phyloP scores from a whole-genome alignment of 2,329 filamentous ascomycete genomes.

The Scedosporium minutisporum region DNA sequence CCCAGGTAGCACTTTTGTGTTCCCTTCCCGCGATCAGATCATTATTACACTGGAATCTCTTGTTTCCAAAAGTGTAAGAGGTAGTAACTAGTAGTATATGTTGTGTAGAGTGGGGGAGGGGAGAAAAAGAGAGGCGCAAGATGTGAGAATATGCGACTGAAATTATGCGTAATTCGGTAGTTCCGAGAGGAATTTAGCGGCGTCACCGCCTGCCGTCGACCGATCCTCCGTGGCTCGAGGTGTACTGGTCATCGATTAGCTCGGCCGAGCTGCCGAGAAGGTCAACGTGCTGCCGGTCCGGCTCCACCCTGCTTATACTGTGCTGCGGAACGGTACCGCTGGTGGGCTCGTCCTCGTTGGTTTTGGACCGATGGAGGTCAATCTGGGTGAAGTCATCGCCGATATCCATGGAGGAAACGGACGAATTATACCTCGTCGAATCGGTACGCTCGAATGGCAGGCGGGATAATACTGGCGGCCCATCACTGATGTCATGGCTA shows the following conservation, averaged over 20 bases:
- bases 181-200: not conserved
- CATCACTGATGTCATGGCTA: conserved; percentile 9
- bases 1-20: too few species aligned
- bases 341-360: conserved; percentile 41
- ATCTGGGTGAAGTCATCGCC: conserved; percentile 35
- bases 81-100: too few species aligned
- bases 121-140: too few species aligned
- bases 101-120: too few species aligned
- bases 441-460: conserved; percentile 49
- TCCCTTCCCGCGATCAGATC: too few species aligned
- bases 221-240: conserved; percentile 1
- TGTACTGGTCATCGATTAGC: conserved; percentile 34
- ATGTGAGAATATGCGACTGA: too few species aligned
- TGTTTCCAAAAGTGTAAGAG: too few species aligned
- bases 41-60: too few species aligned
- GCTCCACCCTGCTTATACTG: conserved; percentile 45
- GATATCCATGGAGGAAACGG: conserved; percentile 38
- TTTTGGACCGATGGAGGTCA: conserved; percentile 23
- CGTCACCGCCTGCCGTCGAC: not conserved
- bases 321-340: conserved; percentile 50
- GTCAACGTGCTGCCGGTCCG: conserved; percentile 31
- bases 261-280: conserved; percentile 47
- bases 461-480: conserved; percentile 6
- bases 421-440: conserved; percentile 42
- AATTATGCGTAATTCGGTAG: not conserved